A percentile compares a stretch with the other conserved stretches of the same genome.
Evolutionary conservation across 2,329 filamentous ascomycete genomes (phyloP).

Genomic region (Reticulascus tulasneorum): DNA sequence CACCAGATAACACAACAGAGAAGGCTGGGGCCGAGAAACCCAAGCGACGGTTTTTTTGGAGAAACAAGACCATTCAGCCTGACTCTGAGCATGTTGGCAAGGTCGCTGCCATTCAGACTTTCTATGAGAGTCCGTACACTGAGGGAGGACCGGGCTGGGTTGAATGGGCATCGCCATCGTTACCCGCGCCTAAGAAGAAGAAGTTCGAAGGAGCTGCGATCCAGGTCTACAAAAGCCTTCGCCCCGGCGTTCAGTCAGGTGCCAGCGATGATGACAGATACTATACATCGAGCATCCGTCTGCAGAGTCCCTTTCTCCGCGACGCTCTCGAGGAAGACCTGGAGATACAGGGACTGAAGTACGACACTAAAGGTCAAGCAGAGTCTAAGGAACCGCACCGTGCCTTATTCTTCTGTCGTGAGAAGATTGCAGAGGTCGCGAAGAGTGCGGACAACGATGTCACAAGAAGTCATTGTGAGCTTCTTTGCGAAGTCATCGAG

Average conservation of each 20-base stretch:
- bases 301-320: background rate
- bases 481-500: constrained; percentile 42
- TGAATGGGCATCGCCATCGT: background rate
- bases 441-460: background rate
- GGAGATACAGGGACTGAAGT: background rate
- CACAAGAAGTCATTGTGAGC: constrained; percentile 10
- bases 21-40: too few relatives aligned
- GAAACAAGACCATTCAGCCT: too few relatives aligned
- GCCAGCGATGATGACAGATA: background rate
- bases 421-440: background rate
- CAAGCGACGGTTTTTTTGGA: too few relatives aligned
- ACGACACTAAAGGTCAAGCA: background rate
- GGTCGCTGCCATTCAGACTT: background rate
- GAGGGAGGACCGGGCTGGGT: background rate
- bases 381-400: background rate
- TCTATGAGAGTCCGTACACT: background rate
- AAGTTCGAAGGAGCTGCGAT: background rate
- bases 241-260: background rate
- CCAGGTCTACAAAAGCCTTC: background rate
- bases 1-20: too few relatives aligned
- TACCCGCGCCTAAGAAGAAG: background rate
- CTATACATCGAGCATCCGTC: background rate
- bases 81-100: background rate
- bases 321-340: background rate
- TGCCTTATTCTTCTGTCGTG: background rate